Evolutionary conservation across 1,284 basidiomycete genomes (phyloP).

Genomic region (Cerioporus squamosus): DNA sequence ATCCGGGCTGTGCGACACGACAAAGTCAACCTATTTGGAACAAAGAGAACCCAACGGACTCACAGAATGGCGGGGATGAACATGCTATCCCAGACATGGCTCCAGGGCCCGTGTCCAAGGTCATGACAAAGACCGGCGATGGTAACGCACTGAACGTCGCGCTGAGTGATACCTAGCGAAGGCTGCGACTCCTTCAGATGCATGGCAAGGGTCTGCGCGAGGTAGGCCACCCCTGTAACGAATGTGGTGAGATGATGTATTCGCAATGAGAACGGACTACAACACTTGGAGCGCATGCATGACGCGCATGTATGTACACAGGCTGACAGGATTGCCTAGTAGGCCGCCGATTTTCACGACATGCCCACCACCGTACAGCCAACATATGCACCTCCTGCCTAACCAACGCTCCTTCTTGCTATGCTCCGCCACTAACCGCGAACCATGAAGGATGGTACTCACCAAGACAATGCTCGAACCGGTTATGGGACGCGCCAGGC

Average conservation of each 20-base stretch:
- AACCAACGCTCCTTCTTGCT: not conserved
- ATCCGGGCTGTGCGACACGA: conserved; percentile 37
- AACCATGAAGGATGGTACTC: conserved; percentile 20
- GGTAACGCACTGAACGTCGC: conserved; percentile 70
- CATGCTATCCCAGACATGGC: conserved; percentile 70
- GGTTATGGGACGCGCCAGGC: conserved; percentile 75
- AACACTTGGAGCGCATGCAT: too few relatives aligned
- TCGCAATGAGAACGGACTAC: not conserved
- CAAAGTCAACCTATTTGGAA: not conserved
- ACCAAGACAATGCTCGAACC: conserved; percentile 83
- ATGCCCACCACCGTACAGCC: too few relatives aligned
- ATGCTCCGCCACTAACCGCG: not conserved
- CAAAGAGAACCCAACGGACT: conserved; percentile 24
- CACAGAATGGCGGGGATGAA: conserved; percentile 67
- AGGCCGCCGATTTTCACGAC: too few relatives aligned
- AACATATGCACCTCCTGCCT: too few relatives aligned
- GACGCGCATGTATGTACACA: too few relatives aligned
- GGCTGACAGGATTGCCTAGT: too few relatives aligned
- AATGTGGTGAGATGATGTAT: not conserved
- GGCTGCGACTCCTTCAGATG: conserved; percentile 65
- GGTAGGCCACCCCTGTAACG: conserved; percentile 67
- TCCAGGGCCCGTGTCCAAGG: conserved; percentile 76
- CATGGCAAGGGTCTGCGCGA: conserved; percentile 63
- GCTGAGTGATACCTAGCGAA: conserved; percentile 62
- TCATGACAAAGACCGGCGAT: conserved; percentile 77